A percentile compares a stretch with the other conserved stretches of the same genome.
Evolutionary conservation across 768 basidiomycete genomes (phyloP).

Genomic region (Xerocomellus amylosporus): DNA sequence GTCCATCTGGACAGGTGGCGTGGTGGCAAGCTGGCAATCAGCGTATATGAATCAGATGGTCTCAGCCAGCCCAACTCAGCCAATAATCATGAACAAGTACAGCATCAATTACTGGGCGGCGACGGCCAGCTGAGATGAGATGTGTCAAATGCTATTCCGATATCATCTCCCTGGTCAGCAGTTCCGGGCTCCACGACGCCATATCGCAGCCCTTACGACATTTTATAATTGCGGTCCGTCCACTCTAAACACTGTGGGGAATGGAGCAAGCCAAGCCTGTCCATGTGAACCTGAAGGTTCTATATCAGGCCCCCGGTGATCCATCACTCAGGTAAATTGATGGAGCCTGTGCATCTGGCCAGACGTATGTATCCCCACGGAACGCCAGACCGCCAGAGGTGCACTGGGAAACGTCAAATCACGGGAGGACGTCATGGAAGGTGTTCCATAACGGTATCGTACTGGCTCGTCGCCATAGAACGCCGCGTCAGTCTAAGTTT

Average conservation of each 20-base stretch:
- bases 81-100: slow-evolving; percentile 3
- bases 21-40: slow-evolving; percentile 20
- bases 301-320: slow-evolving; percentile 15
- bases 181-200: slow-evolving; percentile 24
- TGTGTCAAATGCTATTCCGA: slow-evolving; percentile 12
- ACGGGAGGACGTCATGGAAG: slow-evolving; percentile 27
- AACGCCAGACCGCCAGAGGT: slow-evolving; percentile 13
- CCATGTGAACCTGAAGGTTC: slow-evolving; percentile 17
- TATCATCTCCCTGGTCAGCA: slow-evolving; percentile 6
- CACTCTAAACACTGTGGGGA: slow-evolving; percentile 17
- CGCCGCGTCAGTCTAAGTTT: slow-evolving; percentile 35
- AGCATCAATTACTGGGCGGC: slow-evolving; percentile 16
- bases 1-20: slow-evolving; percentile 16
- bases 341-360: slow-evolving; percentile 3
- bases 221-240: slow-evolving; percentile 11
- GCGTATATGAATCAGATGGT: slow-evolving; percentile 20
- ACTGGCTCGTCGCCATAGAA: slow-evolving; percentile 29
- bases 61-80: slow-evolving; percentile 2
- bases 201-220: slow-evolving; percentile 22
- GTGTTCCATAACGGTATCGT: slow-evolving; percentile 26
- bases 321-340: slow-evolving; percentile 6
- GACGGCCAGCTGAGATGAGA: slow-evolving; percentile 23
- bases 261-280: slow-evolving; percentile 5
- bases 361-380: slow-evolving; percentile 17
- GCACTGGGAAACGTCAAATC: slow-evolving; percentile 23